These are phyloP conservation scores for Syzygium grande DNA, from an alignment of 345 rosid species.

Conservation along the genomic window DNA sequence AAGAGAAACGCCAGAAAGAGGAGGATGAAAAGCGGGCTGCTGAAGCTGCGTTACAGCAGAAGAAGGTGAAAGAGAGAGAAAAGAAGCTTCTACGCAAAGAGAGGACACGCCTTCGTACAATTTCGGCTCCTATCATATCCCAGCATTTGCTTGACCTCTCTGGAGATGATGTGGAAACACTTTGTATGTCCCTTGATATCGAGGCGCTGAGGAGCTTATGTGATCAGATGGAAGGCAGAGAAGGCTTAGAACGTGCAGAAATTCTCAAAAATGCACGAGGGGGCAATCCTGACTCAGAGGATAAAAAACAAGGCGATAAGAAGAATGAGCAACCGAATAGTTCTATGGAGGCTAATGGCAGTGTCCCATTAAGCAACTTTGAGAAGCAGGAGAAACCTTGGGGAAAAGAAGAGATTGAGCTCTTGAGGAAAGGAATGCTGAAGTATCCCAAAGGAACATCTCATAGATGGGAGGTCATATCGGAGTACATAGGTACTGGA, in stretches of 20 bases:
- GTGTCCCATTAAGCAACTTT: constrained; percentile 19
- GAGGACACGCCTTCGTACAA: constrained; percentile 71
- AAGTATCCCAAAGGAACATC: constrained; percentile 96
- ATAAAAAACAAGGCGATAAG: constrained; percentile 33
- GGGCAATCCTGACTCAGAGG: constrained; percentile 15
- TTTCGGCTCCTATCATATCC: constrained; percentile 53
- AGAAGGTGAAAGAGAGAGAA: constrained; percentile 81
- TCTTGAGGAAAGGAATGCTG: constrained; percentile 79
- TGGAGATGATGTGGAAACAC: constrained; percentile 69
- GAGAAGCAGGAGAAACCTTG: constrained; percentile 77
- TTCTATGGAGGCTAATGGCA: constrained; percentile 34
- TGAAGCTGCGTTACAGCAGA: constrained; percentile 76
- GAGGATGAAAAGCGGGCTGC: constrained; percentile 78
- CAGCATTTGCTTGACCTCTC: constrained; percentile 49
- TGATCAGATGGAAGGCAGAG: constrained; percentile 62
- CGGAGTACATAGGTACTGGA: constrained; percentile 86
- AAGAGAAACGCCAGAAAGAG: constrained; percentile 65
- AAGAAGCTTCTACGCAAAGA: constrained; percentile 93
- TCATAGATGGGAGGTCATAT: constrained; percentile 95
- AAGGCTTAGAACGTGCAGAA: constrained; percentile 50
- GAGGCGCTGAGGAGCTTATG: constrained; percentile 66
- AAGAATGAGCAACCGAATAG: constrained; percentile 48
- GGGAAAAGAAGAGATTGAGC: constrained; percentile 87
- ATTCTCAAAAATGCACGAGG: constrained; percentile 48
- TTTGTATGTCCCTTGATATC: constrained; percentile 67